Percentiles rank a stretch among this genome's conserved stretches.
phyloP scores from a whole-genome alignment of 441 rosid species.

The Gossypium trilobum region DNA sequence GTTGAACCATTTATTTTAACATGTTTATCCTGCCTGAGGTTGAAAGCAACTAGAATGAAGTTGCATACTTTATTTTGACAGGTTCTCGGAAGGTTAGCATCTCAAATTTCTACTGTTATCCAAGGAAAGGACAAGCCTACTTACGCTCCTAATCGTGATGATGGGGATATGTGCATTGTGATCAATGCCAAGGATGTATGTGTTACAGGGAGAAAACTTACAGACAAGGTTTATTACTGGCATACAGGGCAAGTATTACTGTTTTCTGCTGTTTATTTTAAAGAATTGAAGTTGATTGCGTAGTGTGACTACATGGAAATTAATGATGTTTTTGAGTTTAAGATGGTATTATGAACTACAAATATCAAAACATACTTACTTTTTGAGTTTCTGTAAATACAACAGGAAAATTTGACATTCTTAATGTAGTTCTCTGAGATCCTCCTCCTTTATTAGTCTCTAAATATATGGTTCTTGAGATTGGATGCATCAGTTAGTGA shows the following conservation, averaged over 20 bases:
- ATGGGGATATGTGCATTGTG: conserved; percentile 94
- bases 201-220: conserved; percentile 90
- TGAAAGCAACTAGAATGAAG: not conserved
- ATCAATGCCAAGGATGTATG: conserved; percentile 82
- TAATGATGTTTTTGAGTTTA: not conserved
- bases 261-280: conserved; percentile 1
- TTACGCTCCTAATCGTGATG: conserved; percentile 80
- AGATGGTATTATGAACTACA: not conserved
- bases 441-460: not conserved
- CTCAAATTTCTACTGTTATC: conserved; percentile 80
- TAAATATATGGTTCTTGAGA: not conserved
- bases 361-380: not conserved
- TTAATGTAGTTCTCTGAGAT: not conserved
- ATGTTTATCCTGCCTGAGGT: conserved; percentile 1
- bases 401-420: not conserved
- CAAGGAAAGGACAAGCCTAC: conserved; percentile 99
- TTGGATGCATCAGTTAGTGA: not conserved
- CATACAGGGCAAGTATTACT: conserved; percentile 78
- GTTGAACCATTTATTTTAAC: not conserved
- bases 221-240: conserved; percentile 83
- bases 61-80: conserved; percentile 8
- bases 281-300: not conserved
- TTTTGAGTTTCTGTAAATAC: not conserved
- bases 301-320: not conserved
- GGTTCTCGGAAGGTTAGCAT: conserved; percentile 96